phyloP scores from a whole-genome alignment of 1,284 basidiomycete species.

The Irpex sp. region DNA sequence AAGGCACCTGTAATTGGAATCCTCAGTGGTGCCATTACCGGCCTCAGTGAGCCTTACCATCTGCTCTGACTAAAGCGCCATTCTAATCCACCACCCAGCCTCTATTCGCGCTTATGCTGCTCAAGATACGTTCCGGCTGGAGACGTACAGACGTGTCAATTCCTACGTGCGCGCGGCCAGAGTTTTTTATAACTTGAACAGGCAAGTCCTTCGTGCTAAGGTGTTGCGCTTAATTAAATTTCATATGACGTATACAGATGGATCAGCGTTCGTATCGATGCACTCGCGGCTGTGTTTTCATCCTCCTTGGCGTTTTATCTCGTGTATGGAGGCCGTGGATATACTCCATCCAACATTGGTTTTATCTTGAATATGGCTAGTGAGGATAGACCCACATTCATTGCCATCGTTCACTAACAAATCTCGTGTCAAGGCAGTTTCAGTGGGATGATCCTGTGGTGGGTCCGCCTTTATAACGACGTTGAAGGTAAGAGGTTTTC shows the following conservation, averaged over 20 bases:
- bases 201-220: not conserved
- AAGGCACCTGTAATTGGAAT: slow-evolving; percentile 61
- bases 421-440: slow-evolving; percentile 37
- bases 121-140: slow-evolving; percentile 42
- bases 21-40: slow-evolving; percentile 63
- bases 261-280: slow-evolving; percentile 50
- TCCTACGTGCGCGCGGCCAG: slow-evolving; percentile 42
- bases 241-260: slow-evolving; percentile 32
- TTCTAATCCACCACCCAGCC: slow-evolving; percentile 28
- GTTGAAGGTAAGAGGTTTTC: slow-evolving; percentile 40
- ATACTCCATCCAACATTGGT: slow-evolving; percentile 38
- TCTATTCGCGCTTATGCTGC: slow-evolving; percentile 62
- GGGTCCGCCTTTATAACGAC: slow-evolving; percentile 48
- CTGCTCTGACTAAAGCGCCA: no score
- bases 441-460: slow-evolving; percentile 49
- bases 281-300: slow-evolving; percentile 40
- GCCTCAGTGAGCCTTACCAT: slow-evolving; percentile 43
- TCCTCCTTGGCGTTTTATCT: slow-evolving; percentile 47
- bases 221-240: not conserved
- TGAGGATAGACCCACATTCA: slow-evolving; percentile 12
- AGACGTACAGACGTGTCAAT: slow-evolving; percentile 44
- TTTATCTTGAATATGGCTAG: slow-evolving; percentile 45
- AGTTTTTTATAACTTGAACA: slow-evolving; percentile 53
- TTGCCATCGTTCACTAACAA: no score
- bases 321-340: slow-evolving; percentile 31